phyloP scores from a whole-genome alignment of 306 rosid species.

The Medicago ruthenica region DNA sequence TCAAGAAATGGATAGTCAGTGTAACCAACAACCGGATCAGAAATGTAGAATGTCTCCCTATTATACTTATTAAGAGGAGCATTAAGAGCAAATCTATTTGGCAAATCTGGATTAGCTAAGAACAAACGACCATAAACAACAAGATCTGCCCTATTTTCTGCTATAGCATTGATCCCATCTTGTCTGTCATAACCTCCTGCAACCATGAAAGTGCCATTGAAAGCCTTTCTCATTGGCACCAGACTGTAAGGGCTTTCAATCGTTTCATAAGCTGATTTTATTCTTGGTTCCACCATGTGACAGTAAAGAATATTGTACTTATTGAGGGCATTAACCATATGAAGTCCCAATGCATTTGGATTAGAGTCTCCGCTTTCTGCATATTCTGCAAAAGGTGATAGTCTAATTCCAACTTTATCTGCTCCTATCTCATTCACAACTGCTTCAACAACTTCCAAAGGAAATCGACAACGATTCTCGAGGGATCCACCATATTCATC shows the following conservation, averaged over 20 bases:
- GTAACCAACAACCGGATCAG: constrained; percentile 23
- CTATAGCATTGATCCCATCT: constrained; percentile 25
- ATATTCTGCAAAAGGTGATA: constrained; percentile 31
- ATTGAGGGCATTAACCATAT: constrained; percentile 20
- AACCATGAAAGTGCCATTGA: constrained; percentile 18
- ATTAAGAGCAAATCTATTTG: constrained; percentile 12
- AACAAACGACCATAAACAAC: constrained; percentile 30
- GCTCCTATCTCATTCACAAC: constrained; percentile 64
- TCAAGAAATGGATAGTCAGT: constrained; percentile 21
- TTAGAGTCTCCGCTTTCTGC: constrained; percentile 8
- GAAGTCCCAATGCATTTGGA: neutral
- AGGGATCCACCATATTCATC: constrained; percentile 78
- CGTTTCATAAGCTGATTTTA: neutral
- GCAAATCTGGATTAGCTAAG: constrained; percentile 25
- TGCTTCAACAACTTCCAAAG: constrained; percentile 63
- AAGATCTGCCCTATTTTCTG: constrained; percentile 18
- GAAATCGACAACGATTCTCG: constrained; percentile 65
- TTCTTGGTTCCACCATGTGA: constrained; percentile 22
- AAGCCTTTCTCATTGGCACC: constrained; percentile 26
- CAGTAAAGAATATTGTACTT: constrained; percentile 10
- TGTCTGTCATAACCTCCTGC: constrained; percentile 9
- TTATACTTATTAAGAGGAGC: constrained; percentile 29
- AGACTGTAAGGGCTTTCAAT: neutral
- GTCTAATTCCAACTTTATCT: constrained; percentile 32
- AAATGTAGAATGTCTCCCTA: neutral